Base-by-base conservation (phyloP, 2,329 filamentous ascomycete genomes). In the Penicillium nordicum region DNA sequence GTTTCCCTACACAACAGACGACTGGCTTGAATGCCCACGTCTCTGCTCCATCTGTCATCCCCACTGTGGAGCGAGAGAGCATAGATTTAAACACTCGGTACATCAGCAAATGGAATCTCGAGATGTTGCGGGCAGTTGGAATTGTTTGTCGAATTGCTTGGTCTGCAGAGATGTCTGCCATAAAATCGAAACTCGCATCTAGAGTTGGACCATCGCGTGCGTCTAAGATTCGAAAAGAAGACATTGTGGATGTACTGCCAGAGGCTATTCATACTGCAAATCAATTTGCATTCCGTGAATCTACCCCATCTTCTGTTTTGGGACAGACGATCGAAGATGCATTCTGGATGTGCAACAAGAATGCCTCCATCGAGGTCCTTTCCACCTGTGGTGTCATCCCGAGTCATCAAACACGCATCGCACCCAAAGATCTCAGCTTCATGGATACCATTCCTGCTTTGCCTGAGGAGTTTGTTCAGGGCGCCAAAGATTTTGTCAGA, bases 61-160 rank as follows among this genome's bases (percentile, higher is more conserved):
- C 94, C 0, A 99, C 94, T 0, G 95, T 99, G 2, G 94, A 99
- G 74, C 86, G 94, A 69, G 94, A 99, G 71, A 94, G 91, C 52
- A 96, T 99, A 56, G 94, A 99, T 73, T 80, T 99, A 60, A 97
- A 99, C 71, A 95, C 94, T 16, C 86, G 92, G 54, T 96, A 92
- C 80, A 93, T 99, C 16, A 88, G 92, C 60, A 91, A 87, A 16
- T 99, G 94, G 95, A 99, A 99, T 67, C 82, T 90, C 23, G 94
- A 97, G 71, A 90, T 99, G 80, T 80, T 99, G 38, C 85, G 93
- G 42, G 89, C 92, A 30, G 90, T 93, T 18, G 94, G 94, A 40
- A 92, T 99, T 63, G 87, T 96, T 62, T 89, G 91, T 58, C 86
- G 94, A 48, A 84, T 99, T 61, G 90, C 92, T 1, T 99, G 95